Conservation (phyloP, 495 filamentous ascomycete genomes). For the Aspergillus cristatus region DNA sequence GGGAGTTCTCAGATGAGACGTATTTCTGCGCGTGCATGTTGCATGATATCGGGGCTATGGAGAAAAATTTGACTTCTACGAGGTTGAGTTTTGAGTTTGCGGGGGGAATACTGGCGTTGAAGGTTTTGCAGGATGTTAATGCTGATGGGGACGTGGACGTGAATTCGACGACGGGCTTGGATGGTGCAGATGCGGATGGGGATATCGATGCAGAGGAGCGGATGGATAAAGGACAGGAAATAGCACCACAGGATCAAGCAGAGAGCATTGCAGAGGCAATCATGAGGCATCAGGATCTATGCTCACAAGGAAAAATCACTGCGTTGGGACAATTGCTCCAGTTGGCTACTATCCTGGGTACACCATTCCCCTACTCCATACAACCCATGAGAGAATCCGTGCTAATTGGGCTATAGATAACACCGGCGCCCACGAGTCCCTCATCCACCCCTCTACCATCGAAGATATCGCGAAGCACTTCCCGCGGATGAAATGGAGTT, state of each 20-base stretch:
- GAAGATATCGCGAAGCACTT: slow-evolving; percentile 53
- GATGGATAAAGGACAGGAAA: no score
- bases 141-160: no score
- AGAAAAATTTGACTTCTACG: slow-evolving; percentile 49
- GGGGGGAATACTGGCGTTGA: slow-evolving; percentile 54
- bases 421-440: slow-evolving; percentile 49
- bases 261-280: slow-evolving; percentile 72
- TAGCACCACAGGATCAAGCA: slow-evolving; percentile 48
- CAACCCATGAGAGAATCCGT: neutral
- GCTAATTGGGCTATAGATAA: slow-evolving; percentile 62
- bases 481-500: slow-evolving; percentile 59
- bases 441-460: slow-evolving; percentile 58
- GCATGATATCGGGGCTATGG: slow-evolving; percentile 72
- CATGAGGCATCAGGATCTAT: slow-evolving; percentile 73
- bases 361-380: neutral
- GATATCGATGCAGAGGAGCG: no score
- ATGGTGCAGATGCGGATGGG: slow-evolving; percentile 3
- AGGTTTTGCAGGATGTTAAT: slow-evolving; percentile 29
- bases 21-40: slow-evolving; percentile 60
- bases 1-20: slow-evolving; percentile 35
- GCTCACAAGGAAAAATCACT: slow-evolving; percentile 54
- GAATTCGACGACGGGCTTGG: no score
- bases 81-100: slow-evolving; percentile 69
- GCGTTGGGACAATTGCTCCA: slow-evolving; percentile 63
- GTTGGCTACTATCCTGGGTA: slow-evolving; percentile 65